These are phyloP conservation scores for Rhodamnia rubescens DNA, from an alignment of 345 rosid genomes.

Conservation along the genomic window DNA sequence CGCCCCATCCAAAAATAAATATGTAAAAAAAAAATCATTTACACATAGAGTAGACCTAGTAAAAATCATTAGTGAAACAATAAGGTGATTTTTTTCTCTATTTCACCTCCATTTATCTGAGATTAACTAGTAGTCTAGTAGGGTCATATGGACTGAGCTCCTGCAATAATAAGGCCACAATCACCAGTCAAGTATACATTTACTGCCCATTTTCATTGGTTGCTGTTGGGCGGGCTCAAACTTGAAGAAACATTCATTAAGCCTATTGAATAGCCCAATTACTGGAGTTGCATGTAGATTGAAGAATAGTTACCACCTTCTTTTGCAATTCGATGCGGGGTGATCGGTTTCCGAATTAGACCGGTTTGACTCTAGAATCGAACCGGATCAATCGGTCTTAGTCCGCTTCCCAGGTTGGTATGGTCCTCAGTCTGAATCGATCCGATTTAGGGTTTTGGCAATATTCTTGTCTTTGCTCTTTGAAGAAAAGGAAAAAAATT, in stretches of 20 bases:
- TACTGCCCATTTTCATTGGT: neutral
- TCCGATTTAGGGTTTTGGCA: no score
- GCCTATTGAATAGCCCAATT: neutral
- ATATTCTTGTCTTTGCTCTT: no score
- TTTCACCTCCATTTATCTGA: neutral
- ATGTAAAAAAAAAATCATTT: neutral
- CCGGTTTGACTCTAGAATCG: no score
- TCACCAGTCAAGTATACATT: neutral
- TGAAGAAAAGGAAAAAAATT: no score
- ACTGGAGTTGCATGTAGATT: neutral
- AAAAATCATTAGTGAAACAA: neutral
- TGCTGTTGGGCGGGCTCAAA: neutral
- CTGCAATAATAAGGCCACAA: no score
- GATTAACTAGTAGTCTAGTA: neutral
- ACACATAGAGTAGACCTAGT: neutral
- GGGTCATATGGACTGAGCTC: neutral
- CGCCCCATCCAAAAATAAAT: rapidly evolving
- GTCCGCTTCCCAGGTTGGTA: no score
- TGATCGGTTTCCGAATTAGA: no score
- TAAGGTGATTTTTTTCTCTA: neutral
- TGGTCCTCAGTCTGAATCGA: no score
- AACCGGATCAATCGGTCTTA: no score
- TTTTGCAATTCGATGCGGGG: neutral
- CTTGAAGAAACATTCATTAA: neutral
- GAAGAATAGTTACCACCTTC: neutral